Conservation (phyloP, 176 grass and related monocot genomes). For the Phoenix dactylifera region DNA sequence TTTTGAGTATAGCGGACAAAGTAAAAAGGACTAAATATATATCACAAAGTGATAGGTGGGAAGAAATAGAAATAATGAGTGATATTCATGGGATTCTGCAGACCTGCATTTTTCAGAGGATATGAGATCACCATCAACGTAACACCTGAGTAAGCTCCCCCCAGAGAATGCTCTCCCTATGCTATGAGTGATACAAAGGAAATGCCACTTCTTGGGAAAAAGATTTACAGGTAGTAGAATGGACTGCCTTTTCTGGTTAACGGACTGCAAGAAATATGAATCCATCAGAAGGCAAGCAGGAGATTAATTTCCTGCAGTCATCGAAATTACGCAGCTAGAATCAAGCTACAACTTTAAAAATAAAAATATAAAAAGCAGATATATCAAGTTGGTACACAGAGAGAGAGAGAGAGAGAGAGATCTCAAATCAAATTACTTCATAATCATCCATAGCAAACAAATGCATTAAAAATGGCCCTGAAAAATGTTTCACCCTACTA, state of each 20-base stretch:
- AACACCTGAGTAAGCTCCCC: conserved; percentile 79
- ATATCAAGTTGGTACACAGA: too few relatives aligned
- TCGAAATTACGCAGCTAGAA: too few relatives aligned
- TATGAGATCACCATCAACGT: conserved; percentile 72
- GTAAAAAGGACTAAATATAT: too few relatives aligned
- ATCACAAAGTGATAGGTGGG: background rate
- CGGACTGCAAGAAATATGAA: conserved; percentile 46
- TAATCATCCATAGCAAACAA: too few relatives aligned
- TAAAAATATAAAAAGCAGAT: too few relatives aligned
- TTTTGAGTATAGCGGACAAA: too few relatives aligned
- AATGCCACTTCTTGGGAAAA: conserved; percentile 80
- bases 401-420: too few relatives aligned
- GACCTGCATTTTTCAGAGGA: conserved; percentile 91
- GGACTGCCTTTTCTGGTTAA: conserved; percentile 84
- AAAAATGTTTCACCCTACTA: too few relatives aligned
- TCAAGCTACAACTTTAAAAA: too few relatives aligned
- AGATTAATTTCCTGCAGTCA: background rate
- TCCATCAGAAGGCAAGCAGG: conserved; percentile 24
- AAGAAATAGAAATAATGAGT: background rate
- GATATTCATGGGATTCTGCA: conserved; percentile 1
- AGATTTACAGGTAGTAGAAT: conserved; percentile 67
- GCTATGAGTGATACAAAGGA: conserved; percentile 88
- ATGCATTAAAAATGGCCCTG: too few relatives aligned
- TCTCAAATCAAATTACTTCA: too few relatives aligned
- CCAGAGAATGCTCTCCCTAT: conserved; percentile 90